Evolutionary conservation across 1,284 basidiomycete genomes (phyloP).

Genomic region (Ustilago nuda): DNA sequence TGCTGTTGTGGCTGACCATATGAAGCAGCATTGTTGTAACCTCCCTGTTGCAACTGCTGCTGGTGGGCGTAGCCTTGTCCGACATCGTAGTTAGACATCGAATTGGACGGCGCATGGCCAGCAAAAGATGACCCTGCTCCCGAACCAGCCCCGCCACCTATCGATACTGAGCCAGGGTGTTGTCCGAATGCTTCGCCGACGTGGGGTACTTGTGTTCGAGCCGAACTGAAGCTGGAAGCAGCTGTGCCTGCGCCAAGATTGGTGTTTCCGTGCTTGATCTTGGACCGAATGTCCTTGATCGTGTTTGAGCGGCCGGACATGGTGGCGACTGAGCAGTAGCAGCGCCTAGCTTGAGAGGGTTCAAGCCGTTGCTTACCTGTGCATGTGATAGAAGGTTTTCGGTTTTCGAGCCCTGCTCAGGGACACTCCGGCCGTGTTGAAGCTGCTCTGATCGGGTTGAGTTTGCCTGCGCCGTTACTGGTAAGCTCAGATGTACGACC

Average conservation of each 20-base stretch:
- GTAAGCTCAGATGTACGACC: no score
- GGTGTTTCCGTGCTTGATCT: constrained; percentile 66
- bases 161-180: constrained; percentile 34
- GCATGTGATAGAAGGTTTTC: neutral
- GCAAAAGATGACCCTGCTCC: constrained; percentile 48
- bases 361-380: neutral
- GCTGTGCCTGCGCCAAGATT: constrained; percentile 62
- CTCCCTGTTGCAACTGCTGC: constrained; percentile 14
- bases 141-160: constrained; percentile 14
- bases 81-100: constrained; percentile 48
- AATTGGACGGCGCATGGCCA: constrained; percentile 52
- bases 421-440: neutral
- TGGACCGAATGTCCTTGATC: constrained; percentile 62
- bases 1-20: constrained; percentile 15
- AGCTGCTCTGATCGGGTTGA: neutral
- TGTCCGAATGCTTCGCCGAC: constrained; percentile 46
- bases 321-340: neutral
- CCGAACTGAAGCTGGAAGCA: constrained; percentile 32
- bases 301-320: constrained; percentile 45
- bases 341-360: neutral
- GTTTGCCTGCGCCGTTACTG: no score
- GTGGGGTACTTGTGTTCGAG: constrained; percentile 31
- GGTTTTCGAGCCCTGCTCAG: neutral
- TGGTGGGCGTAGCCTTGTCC: constrained; percentile 15
- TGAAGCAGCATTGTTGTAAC: constrained; percentile 5